Conservation (phyloP, 345 rosid genomes). For the Gossypium longicalyx region DNA sequence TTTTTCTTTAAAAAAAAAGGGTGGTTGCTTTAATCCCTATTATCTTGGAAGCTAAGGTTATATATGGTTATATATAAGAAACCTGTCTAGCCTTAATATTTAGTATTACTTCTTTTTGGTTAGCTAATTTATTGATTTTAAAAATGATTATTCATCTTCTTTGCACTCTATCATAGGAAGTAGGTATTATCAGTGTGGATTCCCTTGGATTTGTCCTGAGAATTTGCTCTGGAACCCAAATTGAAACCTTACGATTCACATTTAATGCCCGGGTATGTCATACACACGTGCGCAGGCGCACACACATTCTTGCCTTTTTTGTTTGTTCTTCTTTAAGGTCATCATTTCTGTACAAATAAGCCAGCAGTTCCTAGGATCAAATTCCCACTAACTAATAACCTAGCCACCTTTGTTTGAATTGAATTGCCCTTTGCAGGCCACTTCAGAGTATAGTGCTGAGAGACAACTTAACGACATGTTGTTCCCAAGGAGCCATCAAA, state of each 20-base stretch:
- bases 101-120: not conserved
- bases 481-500: conserved; percentile 44
- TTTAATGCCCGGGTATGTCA: conserved; percentile 50
- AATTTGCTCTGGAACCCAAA: conserved; percentile 83
- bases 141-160: conserved; percentile 3
- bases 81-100: not conserved
- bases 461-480: conserved; percentile 63
- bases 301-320: not conserved
- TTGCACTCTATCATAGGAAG: conserved; percentile 50
- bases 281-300: not conserved
- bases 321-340: not conserved
- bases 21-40: not conserved
- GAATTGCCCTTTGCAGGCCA: not conserved
- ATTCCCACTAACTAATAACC: not conserved
- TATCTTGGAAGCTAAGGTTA: not conserved
- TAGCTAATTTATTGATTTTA: not conserved
- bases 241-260: conserved; percentile 78
- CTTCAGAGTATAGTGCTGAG: conserved; percentile 71
- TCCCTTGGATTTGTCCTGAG: conserved; percentile 81
- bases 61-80: not conserved
- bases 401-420: not conserved
- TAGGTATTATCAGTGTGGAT: conserved; percentile 56
- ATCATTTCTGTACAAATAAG: not conserved
- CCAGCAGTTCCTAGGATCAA: not conserved
- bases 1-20: not conserved